Evolutionary conservation across 768 basidiomycete genomes (phyloP).

Genomic region (Chalciporus chontae): DNA sequence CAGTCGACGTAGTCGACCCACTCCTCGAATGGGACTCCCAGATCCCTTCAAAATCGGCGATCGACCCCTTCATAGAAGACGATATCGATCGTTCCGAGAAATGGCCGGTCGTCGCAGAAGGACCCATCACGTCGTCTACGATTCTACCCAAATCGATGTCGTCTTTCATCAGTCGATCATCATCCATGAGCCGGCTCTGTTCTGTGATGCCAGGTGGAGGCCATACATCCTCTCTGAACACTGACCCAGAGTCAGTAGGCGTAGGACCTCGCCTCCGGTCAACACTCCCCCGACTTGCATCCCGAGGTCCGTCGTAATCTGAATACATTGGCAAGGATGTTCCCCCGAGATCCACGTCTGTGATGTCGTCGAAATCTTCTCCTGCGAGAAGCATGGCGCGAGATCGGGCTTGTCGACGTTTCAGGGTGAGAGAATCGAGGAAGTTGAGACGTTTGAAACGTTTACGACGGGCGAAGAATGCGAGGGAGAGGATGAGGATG

Average conservation of each 20-base stretch:
- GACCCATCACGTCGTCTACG: conserved; percentile 50
- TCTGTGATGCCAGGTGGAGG: conserved; percentile 35
- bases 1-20: conserved; percentile 19
- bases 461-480: conserved; percentile 38
- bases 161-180: conserved; percentile 2
- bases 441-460: conserved; percentile 33
- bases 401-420: conserved; percentile 15
- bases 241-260: conserved; percentile 37
- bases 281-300: neutral
- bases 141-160: conserved; percentile 35
- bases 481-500: conserved; percentile 31
- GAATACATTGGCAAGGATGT: conserved; percentile 13
- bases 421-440: conserved; percentile 25
- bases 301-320: conserved; percentile 24
- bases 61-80: conserved; percentile 17
- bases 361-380: conserved; percentile 18
- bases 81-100: conserved; percentile 25
- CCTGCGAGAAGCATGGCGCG: conserved; percentile 24
- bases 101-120: conserved; percentile 14
- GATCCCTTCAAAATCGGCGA: conserved; percentile 1
- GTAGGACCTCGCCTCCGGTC: neutral
- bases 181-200: conserved; percentile 20
- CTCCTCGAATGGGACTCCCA: conserved; percentile 16
- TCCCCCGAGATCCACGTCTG: conserved; percentile 2
- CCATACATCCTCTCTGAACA: conserved; percentile 47